Percentiles rank a stretch among this genome's conserved stretches.
phyloP scores from a whole-genome alignment of 805 yeast genomes.

The Teunomyces tritomae region DNA sequence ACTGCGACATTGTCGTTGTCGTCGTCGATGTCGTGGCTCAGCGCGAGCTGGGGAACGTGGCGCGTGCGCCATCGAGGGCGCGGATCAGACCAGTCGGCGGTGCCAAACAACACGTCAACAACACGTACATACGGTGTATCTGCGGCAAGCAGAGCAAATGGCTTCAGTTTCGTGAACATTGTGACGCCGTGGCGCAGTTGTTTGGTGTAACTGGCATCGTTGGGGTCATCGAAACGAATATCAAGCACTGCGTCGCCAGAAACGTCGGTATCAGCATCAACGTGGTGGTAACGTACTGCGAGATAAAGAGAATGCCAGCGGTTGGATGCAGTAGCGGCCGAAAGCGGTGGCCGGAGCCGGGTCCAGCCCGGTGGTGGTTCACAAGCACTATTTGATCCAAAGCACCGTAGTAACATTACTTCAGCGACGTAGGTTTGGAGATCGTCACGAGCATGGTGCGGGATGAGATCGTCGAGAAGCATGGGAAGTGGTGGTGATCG shows the following conservation, averaged over 20 bases:
- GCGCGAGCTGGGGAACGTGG: background rate
- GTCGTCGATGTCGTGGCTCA: no score
- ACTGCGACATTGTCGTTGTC: no score
- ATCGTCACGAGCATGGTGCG: no score
- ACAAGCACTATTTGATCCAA: no score
- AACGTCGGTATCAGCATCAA: background rate
- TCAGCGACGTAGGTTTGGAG: no score
- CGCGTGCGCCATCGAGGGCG: conserved; percentile 19
- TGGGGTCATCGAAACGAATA: conserved; percentile 4
- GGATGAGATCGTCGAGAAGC: no score
- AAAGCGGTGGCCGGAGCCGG: conserved; percentile 11
- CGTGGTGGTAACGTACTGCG: background rate
- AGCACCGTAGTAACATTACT: no score
- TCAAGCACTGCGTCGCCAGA: conserved; percentile 6
- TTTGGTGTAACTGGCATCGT: background rate
- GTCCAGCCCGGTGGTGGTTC: conserved; percentile 6
- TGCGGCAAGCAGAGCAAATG: conserved; percentile 3
- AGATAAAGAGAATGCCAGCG: conserved; percentile 6
- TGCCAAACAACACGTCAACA: conserved; percentile 29
- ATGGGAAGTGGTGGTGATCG: conserved; percentile 7
- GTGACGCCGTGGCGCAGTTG: no score
- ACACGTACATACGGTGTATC: conserved; percentile 18
- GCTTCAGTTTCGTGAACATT: conserved; percentile 6
- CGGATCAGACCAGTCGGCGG: conserved; percentile 27
- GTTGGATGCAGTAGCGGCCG: conserved; percentile 1